A percentile compares a stretch with the other conserved stretches of the same genome.
Conservation (phyloP, 495 filamentous ascomycete genomes). For the Lophiotrema nucula region DNA sequence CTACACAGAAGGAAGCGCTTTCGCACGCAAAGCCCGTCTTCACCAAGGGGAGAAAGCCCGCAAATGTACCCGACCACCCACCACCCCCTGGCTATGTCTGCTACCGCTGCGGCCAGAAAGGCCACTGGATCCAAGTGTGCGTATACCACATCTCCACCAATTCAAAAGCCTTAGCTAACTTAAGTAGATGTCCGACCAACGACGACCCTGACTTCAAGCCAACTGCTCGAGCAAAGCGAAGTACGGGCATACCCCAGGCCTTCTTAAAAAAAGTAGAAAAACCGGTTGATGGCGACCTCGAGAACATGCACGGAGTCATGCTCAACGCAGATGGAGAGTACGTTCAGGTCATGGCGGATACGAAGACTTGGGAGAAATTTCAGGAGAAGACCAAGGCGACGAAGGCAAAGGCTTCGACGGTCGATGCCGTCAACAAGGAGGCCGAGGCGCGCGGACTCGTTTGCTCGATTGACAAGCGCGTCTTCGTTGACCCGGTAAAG, state of each 20-base stretch:
- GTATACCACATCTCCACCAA: no score
- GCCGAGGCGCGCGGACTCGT: constrained; percentile 82
- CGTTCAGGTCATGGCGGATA: constrained; percentile 91
- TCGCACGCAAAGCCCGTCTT: constrained; percentile 69
- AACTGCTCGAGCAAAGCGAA: constrained; percentile 85
- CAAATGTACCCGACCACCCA: constrained; percentile 82
- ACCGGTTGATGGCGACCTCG: constrained; percentile 66
- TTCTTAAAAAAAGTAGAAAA: constrained; percentile 94
- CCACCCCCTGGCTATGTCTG: constrained; percentile 93
- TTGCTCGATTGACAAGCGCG: constrained; percentile 91
- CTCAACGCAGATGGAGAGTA: constrained; percentile 96
- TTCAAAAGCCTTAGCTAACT: no score
- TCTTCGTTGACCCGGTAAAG: constrained; percentile 96
- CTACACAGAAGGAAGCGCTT: constrained; percentile 85
- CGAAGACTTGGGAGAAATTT: constrained; percentile 92
- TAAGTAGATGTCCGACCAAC: constrained; percentile 82
- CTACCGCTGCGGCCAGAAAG: constrained; percentile 97
- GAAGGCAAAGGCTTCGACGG: constrained; percentile 70
- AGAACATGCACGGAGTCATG: constrained; percentile 82
- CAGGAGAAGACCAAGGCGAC: constrained; percentile 87
- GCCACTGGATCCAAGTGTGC: constrained; percentile 96
- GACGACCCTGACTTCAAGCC: constrained; percentile 94
- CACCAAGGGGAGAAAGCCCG: constrained; percentile 56
- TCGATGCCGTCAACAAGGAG: constrained; percentile 71
- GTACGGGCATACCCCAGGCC: constrained; percentile 91